These are phyloP conservation scores for Castanospermum australe DNA, from an alignment of 306 rosid genomes.

Conservation along the genomic window DNA sequence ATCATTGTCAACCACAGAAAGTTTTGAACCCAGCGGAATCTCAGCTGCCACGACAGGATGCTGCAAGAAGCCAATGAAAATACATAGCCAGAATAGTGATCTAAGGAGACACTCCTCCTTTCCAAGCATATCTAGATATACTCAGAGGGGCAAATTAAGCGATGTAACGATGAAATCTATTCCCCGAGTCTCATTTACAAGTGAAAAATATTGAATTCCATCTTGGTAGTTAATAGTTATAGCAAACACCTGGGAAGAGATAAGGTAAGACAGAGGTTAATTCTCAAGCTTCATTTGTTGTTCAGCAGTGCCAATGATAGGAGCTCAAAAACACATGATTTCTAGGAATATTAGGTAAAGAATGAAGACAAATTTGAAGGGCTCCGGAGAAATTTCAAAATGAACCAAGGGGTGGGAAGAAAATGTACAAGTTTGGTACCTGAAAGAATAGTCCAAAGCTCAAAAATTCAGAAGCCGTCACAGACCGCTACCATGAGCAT, in stretches of 20 bases:
- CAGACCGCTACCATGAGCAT: constrained; percentile 33
- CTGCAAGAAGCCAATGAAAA: constrained; percentile 43
- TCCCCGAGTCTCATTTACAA: constrained; percentile 18
- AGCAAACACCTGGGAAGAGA: constrained; percentile 23
- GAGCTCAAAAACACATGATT: constrained; percentile 21
- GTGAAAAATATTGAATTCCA: background rate
- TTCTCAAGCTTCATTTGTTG: background rate
- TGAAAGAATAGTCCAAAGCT: constrained; percentile 38
- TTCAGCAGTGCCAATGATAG: constrained; percentile 4
- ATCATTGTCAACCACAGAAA: constrained; percentile 46
- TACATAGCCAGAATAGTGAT: constrained; percentile 36
- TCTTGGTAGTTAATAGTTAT: background rate
- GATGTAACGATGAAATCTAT: constrained; percentile 9
- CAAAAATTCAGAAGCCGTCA: constrained; percentile 36
- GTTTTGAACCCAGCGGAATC: constrained; percentile 71
- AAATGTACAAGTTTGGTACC: constrained; percentile 40
- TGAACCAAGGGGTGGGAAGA: constrained; percentile 19
- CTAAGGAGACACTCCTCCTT: constrained; percentile 35
- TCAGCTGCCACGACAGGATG: constrained; percentile 41
- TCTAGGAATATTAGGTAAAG: constrained; percentile 32
- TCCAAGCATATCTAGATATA: constrained; percentile 52
- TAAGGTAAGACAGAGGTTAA: constrained; percentile 2
- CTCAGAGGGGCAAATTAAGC: constrained; percentile 18
- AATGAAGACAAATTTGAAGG: constrained; percentile 10
- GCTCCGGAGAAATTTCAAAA: background rate